Conservation (phyloP, 1,139 yeast genomes). For the Saccharomyces pastorianus region DNA sequence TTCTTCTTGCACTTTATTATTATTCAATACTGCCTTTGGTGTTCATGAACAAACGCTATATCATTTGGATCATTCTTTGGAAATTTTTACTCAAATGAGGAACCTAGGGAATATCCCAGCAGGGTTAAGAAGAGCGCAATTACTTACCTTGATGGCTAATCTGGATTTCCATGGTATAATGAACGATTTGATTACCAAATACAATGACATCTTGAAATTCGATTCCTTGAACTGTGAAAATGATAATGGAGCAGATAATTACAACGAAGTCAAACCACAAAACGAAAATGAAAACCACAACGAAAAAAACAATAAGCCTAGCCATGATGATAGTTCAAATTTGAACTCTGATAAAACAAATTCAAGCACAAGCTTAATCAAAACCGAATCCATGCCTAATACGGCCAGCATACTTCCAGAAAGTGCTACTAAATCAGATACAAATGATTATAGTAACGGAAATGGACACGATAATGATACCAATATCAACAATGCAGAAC, state of each 20-base stretch:
- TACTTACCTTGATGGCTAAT: slow-evolving; percentile 54
- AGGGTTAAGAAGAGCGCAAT: slow-evolving; percentile 62
- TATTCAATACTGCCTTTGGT: slow-evolving; percentile 77
- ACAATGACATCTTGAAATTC: slow-evolving; percentile 41
- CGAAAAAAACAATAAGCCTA: too few relatives aligned
- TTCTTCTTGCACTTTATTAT: slow-evolving; percentile 66
- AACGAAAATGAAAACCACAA: neutral
- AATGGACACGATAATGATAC: neutral
- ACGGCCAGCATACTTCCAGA: neutral
- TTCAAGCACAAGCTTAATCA: neutral
- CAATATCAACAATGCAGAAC: slow-evolving; percentile 2
- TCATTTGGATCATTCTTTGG: slow-evolving; percentile 67
- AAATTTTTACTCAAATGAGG: slow-evolving; percentile 65
- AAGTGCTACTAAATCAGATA: neutral
- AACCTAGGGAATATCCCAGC: slow-evolving; percentile 73
- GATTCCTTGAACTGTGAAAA: slow-evolving; percentile 6
- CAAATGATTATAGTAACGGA: slow-evolving; percentile 1
- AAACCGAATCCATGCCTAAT: neutral
- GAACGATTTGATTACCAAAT: slow-evolving; percentile 48
- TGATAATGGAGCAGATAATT: neutral
- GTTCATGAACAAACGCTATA: slow-evolving; percentile 68
- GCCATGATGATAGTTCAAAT: neutral
- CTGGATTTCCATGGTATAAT: slow-evolving; percentile 63
- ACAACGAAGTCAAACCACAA: neutral
- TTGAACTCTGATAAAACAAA: neutral